Conservation (phyloP, 2,329 filamentous ascomycete species). For the Talaromyces sp. region DNA sequence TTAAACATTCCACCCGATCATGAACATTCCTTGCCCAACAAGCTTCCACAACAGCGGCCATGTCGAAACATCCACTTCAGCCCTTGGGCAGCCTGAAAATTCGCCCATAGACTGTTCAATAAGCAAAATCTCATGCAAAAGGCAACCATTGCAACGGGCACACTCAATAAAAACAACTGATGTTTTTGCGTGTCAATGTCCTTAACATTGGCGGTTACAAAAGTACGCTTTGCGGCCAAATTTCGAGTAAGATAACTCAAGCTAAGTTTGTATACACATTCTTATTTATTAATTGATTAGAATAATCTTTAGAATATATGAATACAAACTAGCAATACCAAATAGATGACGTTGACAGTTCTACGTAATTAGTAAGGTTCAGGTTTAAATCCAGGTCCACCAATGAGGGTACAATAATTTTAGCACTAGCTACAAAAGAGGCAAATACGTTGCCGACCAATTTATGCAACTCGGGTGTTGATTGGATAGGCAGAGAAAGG, state of each 20-base stretch:
- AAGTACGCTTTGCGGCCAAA: too few species aligned
- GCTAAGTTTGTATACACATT: too few species aligned
- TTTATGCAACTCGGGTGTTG: background rate
- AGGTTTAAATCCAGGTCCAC: background rate
- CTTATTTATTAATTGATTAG: too few species aligned
- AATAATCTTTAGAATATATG: background rate
- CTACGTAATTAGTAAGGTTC: background rate
- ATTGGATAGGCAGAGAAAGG: background rate
- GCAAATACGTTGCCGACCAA: background rate
- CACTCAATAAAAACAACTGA: too few species aligned
- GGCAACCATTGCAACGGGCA: background rate
- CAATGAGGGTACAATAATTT: background rate
- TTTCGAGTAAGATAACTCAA: too few species aligned
- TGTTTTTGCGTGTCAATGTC: too few species aligned
- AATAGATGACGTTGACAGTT: background rate
- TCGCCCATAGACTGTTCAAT: background rate
- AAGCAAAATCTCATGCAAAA: background rate
- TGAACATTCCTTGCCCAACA: too few species aligned
- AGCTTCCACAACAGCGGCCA: too few species aligned
- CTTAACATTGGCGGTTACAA: too few species aligned
- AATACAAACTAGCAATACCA: background rate
- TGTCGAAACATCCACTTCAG: slow-evolving; percentile 8
- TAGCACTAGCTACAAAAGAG: background rate
- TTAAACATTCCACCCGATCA: too few species aligned
- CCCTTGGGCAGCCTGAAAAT: background rate